phyloP scores from a whole-genome alignment of 371 early-diverging fungal species.

The Mortierella polycephala region DNA sequence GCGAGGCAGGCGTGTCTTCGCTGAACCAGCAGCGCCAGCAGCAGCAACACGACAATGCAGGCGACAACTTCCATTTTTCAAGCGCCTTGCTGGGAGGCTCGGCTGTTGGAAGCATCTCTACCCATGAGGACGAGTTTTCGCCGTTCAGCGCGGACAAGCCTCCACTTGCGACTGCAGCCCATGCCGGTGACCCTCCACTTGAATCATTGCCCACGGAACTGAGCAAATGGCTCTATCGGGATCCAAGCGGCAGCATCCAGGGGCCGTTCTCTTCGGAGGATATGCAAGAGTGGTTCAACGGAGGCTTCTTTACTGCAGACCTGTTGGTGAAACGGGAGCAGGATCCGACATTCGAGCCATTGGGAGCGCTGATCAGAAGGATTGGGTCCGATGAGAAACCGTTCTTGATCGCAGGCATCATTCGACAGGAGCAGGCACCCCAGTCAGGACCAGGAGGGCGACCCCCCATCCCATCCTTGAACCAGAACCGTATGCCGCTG shows the following conservation, averaged over 20 bases:
- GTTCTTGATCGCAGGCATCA: constrained; percentile 61
- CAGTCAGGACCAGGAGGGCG: constrained; percentile 15
- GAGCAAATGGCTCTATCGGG: constrained; percentile 82
- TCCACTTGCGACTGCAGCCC: neutral
- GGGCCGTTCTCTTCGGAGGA: constrained; percentile 83
- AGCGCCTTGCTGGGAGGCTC: neutral
- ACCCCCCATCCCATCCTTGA: constrained; percentile 22
- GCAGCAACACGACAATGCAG: neutral
- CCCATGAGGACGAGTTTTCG: constrained; percentile 30
- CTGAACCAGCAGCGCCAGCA: constrained; percentile 17
- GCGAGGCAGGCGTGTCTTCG: constrained; percentile 9
- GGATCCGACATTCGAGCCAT: constrained; percentile 74
- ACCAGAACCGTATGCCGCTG: constrained; percentile 14
- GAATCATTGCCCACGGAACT: constrained; percentile 52
- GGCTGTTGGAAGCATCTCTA: no score
- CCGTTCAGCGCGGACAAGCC: constrained; percentile 18
- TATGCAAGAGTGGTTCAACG: constrained; percentile 91
- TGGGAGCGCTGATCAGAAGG: constrained; percentile 68
- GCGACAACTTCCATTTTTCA: constrained; percentile 11
- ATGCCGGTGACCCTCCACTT: constrained; percentile 13
- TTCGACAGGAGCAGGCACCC: constrained; percentile 27
- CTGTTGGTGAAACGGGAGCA: constrained; percentile 81
- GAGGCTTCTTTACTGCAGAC: constrained; percentile 79
- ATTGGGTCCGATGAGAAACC: constrained; percentile 73
- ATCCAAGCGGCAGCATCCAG: constrained; percentile 76